A percentile compares a stretch with the other conserved stretches of the same genome.
Conservation (phyloP, 306 rosid genomes). For the Benincasa hispida region DNA sequence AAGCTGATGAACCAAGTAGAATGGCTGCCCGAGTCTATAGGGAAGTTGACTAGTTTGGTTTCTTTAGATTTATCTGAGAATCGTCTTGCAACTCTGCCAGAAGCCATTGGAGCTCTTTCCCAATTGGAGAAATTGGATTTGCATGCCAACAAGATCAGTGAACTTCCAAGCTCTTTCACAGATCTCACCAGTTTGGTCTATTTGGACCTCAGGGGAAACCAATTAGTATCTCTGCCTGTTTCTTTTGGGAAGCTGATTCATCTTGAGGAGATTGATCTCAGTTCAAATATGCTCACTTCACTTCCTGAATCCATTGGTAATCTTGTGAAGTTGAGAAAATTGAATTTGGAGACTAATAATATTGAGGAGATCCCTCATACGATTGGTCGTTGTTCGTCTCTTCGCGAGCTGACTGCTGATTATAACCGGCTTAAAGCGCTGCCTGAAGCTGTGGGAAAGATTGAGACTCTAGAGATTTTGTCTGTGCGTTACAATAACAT, state of each 20-base stretch:
- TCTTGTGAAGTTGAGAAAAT: slow-evolving; percentile 42
- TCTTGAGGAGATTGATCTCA: slow-evolving; percentile 71
- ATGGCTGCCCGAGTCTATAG: slow-evolving; percentile 80
- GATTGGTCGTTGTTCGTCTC: slow-evolving; percentile 58
- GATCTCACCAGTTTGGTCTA: slow-evolving; percentile 44
- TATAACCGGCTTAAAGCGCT: slow-evolving; percentile 73
- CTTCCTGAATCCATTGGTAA: slow-evolving; percentile 66
- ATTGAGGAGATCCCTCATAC: slow-evolving; percentile 74
- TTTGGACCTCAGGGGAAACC: slow-evolving; percentile 60
- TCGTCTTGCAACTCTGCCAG: slow-evolving; percentile 49
- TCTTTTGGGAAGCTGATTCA: slow-evolving; percentile 50
- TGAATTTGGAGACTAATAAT: slow-evolving; percentile 72
- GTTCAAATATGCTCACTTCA: slow-evolving; percentile 48
- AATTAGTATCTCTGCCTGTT: slow-evolving; percentile 44
- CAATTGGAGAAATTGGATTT: slow-evolving; percentile 58
- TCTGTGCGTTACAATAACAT: slow-evolving; percentile 70
- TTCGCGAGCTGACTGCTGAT: slow-evolving; percentile 58
- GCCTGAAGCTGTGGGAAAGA: slow-evolving; percentile 84
- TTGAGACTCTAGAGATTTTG: slow-evolving; percentile 59
- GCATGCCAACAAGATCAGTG: slow-evolving; percentile 51
- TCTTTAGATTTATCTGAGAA: slow-evolving; percentile 80
- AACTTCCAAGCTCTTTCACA: slow-evolving; percentile 57
- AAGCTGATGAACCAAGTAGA: slow-evolving; percentile 70
- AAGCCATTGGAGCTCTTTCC: slow-evolving; percentile 62
- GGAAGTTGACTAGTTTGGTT: slow-evolving; percentile 59